phyloP scores from a whole-genome alignment of 2,329 filamentous ascomycete species.

The Penicillium paneum region DNA sequence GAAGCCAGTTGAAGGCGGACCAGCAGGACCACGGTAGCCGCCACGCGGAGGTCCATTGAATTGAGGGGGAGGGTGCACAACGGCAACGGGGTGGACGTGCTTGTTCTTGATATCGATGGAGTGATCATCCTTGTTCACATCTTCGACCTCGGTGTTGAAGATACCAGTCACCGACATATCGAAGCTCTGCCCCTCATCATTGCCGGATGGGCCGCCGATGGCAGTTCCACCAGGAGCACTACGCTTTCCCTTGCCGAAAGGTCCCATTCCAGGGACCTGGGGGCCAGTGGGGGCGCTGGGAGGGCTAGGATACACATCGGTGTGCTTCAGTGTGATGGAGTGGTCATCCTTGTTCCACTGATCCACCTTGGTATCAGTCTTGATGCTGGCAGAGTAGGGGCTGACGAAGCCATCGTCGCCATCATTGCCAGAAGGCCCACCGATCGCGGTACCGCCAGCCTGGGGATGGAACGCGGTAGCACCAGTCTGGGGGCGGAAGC shows the following conservation, averaged over 20 bases:
- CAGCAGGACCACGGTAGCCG: not conserved
- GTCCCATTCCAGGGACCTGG: constrained; percentile 12
- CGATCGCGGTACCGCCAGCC: constrained; percentile 12
- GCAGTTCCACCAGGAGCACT: constrained; percentile 17
- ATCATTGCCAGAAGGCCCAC: constrained; percentile 22
- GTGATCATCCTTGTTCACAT: constrained; percentile 20
- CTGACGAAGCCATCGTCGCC: constrained; percentile 14
- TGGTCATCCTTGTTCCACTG: constrained; percentile 23
- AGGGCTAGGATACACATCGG: constrained; percentile 8
- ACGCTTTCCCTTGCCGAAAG: constrained; percentile 19
- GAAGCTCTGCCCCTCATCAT: constrained; percentile 24
- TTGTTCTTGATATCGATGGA: constrained; percentile 19
- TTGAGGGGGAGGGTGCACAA: not conserved
- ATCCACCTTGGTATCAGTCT: constrained; percentile 16
- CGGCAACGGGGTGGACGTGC: constrained; percentile 8
- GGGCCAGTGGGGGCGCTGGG: not conserved
- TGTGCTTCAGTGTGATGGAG: constrained; percentile 21
- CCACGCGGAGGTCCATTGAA: not conserved
- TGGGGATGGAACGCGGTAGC: not conserved
- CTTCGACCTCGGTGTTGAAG: constrained; percentile 18
- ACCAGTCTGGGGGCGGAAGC: too few species aligned
- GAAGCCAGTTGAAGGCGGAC: not conserved
- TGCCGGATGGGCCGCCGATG: constrained; percentile 21
- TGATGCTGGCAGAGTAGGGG: constrained; percentile 11
- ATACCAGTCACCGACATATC: constrained; percentile 21